Conservation (phyloP, 805 yeast species). For the Blastobotrys americana region DNA sequence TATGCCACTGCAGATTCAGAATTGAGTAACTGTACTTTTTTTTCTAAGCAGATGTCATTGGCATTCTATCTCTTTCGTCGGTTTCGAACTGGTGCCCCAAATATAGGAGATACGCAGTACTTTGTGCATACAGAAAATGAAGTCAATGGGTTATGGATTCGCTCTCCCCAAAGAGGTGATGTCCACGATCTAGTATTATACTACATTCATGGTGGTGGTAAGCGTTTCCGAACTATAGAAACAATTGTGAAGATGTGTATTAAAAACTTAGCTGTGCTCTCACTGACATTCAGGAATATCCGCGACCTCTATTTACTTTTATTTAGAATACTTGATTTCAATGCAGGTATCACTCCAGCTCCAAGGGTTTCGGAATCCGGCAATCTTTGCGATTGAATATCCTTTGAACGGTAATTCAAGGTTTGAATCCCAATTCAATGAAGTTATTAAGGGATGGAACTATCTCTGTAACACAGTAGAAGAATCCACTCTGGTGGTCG, state of each 20-base stretch:
- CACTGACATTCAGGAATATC: constrained; percentile 23
- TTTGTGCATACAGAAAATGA: constrained; percentile 6
- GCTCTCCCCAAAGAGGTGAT: constrained; percentile 27
- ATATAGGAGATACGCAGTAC: constrained; percentile 25
- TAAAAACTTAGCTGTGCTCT: not conserved
- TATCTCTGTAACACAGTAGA: constrained; percentile 23
- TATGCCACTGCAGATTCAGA: constrained; percentile 20
- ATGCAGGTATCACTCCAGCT: constrained; percentile 36
- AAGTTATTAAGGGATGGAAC: constrained; percentile 31
- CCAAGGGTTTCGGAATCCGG: constrained; percentile 47
- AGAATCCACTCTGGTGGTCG: constrained; percentile 29
- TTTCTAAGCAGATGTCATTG: constrained; percentile 20
- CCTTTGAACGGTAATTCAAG: constrained; percentile 12
- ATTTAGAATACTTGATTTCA: constrained; percentile 39
- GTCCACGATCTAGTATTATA: constrained; percentile 37
- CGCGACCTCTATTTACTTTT: constrained; percentile 35
- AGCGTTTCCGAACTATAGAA: constrained; percentile 3
- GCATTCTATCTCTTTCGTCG: constrained; percentile 22
- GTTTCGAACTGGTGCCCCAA: constrained; percentile 27
- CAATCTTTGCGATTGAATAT: constrained; percentile 35
- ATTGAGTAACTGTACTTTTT: constrained; percentile 19
- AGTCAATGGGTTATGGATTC: constrained; percentile 30
- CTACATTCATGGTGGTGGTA: constrained; percentile 41
- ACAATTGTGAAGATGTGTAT: not conserved
- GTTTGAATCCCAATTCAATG: constrained; percentile 27